Base-by-base conservation (phyloP, 2,329 filamentous ascomycete species). In the Colletotrichum melonis region DNA sequence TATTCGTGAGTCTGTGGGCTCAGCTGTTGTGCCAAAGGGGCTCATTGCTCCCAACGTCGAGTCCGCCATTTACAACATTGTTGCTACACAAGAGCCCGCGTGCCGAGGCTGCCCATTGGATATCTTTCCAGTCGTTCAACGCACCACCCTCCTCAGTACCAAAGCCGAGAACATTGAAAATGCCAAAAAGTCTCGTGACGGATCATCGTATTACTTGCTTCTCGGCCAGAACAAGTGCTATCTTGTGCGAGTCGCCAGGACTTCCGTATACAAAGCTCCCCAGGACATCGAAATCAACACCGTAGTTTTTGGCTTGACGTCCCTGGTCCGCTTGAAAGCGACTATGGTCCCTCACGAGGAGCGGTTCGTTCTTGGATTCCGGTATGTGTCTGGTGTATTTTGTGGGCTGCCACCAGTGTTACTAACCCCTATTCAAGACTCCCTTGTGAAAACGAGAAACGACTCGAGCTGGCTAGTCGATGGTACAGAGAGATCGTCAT, bases 401-500 rank as follows among this genome's bases (percentile, higher is more conserved):
- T 69, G 75, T 65, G 77, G 65, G 65, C 73, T 77, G 1, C 66
- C 78, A 22, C 77, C 12, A 75, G 81, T 1, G 30, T 12, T 11
- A 58, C 72, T 72, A 63, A 74, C 63, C 28, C 54, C 35, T 38
- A 4, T 49, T 14, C n/a, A 24, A 72, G 64, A 12, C 24, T 75
- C 30, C 62, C 67, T 9, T 71, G 62, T 68, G 63, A 72, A 32
- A 62, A 70, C 24, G 84, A 86, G 54, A 82, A 79, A 22, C 85
- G 85, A 62, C 78, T 88, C 4, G 87, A 90, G 67, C 83, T 90
- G 24, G 87, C 88, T 12, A 90, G 88, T 76, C 83, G 87, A 30
- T 85, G 88, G 76, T 88, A 89, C 76, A 84, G 87, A 35, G 86
- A 84, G 52, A 88, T 90, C 58, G 86, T 90, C 58, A 85, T 87